Percentiles rank a stretch among this genome's conserved stretches.
Conservation (phyloP, 2,329 filamentous ascomycete genomes). For the Penicillium sp. region DNA sequence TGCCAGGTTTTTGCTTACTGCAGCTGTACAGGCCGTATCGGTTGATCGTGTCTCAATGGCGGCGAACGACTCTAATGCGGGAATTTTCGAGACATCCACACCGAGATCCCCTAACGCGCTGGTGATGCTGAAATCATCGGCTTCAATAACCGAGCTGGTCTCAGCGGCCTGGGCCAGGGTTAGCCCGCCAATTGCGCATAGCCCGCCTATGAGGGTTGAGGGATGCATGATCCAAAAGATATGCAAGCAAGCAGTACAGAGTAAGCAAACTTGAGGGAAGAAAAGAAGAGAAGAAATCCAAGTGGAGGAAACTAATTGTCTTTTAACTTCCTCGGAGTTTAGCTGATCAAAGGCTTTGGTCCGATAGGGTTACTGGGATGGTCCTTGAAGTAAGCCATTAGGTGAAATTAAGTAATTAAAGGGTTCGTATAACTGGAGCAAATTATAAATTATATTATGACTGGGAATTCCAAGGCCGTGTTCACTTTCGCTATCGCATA, state of each 20-base stretch:
- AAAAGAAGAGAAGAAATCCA: neutral
- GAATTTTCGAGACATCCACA: slow-evolving; percentile 8
- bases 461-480: neutral
- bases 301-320: neutral
- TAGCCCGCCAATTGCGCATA: slow-evolving; percentile 3
- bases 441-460: neutral
- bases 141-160: neutral
- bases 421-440: neutral
- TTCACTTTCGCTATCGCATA: neutral
- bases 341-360: neutral
- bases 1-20: neutral
- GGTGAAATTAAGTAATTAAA: neutral
- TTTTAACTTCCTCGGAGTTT: neutral
- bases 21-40: slow-evolving; percentile 4
- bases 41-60: slow-evolving; percentile 3
- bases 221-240: slow-evolving; percentile 3
- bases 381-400: neutral
- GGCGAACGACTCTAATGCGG: slow-evolving; percentile 5
- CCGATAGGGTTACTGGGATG: neutral
- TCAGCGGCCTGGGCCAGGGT: slow-evolving; percentile 1
- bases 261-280: neutral
- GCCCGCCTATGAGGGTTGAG: slow-evolving; percentile 6
- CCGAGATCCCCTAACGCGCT: slow-evolving; percentile 6
- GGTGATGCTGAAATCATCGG: slow-evolving; percentile 7
- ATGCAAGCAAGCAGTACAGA: neutral